Evolutionary conservation across 2,329 filamentous ascomycete species (phyloP).

Genomic region (Fusarium albidum): DNA sequence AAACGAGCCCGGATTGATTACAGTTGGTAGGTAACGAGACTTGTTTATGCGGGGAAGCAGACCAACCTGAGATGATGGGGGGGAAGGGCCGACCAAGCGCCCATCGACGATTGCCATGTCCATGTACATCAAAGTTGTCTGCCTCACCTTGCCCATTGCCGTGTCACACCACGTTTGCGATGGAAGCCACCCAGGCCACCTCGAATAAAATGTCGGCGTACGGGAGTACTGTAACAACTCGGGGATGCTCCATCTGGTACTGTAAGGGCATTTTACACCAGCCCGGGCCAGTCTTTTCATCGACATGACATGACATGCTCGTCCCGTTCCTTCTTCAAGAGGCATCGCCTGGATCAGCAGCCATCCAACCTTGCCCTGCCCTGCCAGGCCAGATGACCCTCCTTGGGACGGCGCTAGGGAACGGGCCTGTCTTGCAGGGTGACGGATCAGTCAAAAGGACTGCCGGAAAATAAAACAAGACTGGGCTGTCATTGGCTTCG

Average conservation of each 20-base stretch:
- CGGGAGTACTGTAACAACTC: no score
- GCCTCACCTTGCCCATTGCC: background rate
- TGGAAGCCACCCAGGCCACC: slow-evolving; percentile 11
- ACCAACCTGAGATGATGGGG: slow-evolving; percentile 13
- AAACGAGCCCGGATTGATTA: slow-evolving; percentile 15
- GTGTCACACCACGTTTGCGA: slow-evolving; percentile 32
- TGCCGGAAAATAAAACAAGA: slow-evolving; percentile 31
- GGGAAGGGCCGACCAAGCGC: slow-evolving; percentile 16
- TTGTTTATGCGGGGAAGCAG: slow-evolving; percentile 34
- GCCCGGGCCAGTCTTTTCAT: background rate
- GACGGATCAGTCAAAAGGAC: slow-evolving; percentile 24
- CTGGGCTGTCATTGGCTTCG: slow-evolving; percentile 26
- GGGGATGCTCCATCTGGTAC: no score
- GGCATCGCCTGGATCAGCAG: slow-evolving; percentile 18
- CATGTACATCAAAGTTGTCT: background rate
- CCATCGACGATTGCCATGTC: slow-evolving; percentile 23
- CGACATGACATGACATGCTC: slow-evolving; percentile 14
- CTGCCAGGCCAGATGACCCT: slow-evolving; percentile 34
- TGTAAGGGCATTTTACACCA: no score
- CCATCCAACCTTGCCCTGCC: slow-evolving; percentile 8
- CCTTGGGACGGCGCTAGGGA: slow-evolving; percentile 25
- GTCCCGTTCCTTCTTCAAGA: background rate
- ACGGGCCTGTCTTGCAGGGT: slow-evolving; percentile 7
- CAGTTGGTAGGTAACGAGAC: no score
- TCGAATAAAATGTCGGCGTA: slow-evolving; percentile 1